Evolutionary conservation across 2,329 filamentous ascomycete genomes (phyloP).

Genomic region (Aspergillus fumigatiaffinis): DNA sequence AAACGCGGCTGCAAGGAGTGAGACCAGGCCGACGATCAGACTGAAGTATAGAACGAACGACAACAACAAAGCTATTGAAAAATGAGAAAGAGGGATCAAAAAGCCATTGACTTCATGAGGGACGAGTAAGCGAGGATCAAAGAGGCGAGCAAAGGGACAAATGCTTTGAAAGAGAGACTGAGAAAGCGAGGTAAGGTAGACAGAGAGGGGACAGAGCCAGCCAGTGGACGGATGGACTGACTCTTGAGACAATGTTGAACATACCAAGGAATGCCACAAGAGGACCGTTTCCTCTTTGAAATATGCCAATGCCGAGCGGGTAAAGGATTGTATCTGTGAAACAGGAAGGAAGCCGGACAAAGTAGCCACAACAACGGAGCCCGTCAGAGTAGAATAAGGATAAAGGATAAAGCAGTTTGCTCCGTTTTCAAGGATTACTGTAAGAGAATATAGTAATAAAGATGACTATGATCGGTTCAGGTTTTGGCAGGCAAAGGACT

Average conservation of each 20-base stretch:
- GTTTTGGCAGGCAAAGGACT: constrained; percentile 1
- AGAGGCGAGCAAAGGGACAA: constrained; percentile 5
- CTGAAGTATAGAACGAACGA: constrained; percentile 14
- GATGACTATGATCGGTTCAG: background rate
- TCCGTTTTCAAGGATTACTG: background rate
- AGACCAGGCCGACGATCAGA: constrained; percentile 22
- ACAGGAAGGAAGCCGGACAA: background rate
- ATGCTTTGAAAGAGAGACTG: background rate
- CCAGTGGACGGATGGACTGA: background rate
- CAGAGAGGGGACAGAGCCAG: background rate
- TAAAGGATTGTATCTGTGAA: constrained; percentile 14
- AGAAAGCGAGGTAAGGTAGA: background rate
- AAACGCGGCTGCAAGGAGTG: constrained; percentile 26
- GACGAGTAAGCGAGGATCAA: constrained; percentile 9
- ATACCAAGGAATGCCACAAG: constrained; percentile 22
- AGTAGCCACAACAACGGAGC: background rate
- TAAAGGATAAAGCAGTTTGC: constrained; percentile 2
- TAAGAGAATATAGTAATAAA: constrained; percentile 3
- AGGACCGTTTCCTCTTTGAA: constrained; percentile 15
- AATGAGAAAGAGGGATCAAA: background rate
- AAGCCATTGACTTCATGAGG: background rate
- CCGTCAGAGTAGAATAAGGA: constrained; percentile 7
- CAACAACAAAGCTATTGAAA: constrained; percentile 14
- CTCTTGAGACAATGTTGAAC: constrained; percentile 12
- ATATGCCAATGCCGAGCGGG: constrained; percentile 15